These are phyloP conservation scores for Colletotrichum noveboracense DNA, from an alignment of 2,329 filamentous ascomycete genomes.

Conservation along the genomic window DNA sequence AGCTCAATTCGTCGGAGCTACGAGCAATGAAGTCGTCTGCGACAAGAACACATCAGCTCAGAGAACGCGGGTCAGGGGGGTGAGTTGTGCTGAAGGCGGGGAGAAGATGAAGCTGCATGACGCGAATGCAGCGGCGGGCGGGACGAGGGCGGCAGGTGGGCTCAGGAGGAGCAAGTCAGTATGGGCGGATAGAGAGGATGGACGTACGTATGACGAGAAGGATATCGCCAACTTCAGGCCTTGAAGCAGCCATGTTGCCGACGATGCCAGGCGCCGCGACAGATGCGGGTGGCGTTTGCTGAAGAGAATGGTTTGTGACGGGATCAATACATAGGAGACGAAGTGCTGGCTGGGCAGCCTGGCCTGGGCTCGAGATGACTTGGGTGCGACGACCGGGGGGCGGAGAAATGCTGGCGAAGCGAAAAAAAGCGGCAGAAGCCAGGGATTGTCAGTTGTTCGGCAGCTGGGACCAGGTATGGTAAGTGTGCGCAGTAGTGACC, in stretches of 20 bases:
- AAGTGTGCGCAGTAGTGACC: slow-evolving; percentile 3
- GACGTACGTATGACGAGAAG: slow-evolving; percentile 75
- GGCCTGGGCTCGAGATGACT: slow-evolving; percentile 16
- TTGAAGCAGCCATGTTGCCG: slow-evolving; percentile 48
- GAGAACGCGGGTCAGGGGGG: not conserved
- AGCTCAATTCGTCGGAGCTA: slow-evolving; percentile 89
- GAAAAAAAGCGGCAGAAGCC: slow-evolving; percentile 13
- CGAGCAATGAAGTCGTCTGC: slow-evolving; percentile 91
- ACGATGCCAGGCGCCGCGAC: slow-evolving; percentile 20
- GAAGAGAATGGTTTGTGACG: slow-evolving; percentile 15
- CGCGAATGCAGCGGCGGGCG: not conserved
- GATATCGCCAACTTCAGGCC: slow-evolving; percentile 69
- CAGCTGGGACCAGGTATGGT: slow-evolving; percentile 14
- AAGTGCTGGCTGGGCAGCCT: slow-evolving; percentile 18
- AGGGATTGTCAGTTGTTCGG: slow-evolving; percentile 18
- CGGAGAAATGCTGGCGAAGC: slow-evolving; percentile 7
- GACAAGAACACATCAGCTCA: not conserved
- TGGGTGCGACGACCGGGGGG: slow-evolving; percentile 13
- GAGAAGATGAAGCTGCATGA: slow-evolving; percentile 6
- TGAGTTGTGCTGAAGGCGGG: slow-evolving; percentile 3
- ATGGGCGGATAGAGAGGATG: not conserved
- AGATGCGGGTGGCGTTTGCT: slow-evolving; percentile 24
- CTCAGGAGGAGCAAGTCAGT: not conserved
- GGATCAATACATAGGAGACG: slow-evolving; percentile 22
- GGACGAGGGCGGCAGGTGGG: not conserved